Base-by-base conservation (phyloP, 768 basidiomycete species). In the Lentinula edodes region DNA sequence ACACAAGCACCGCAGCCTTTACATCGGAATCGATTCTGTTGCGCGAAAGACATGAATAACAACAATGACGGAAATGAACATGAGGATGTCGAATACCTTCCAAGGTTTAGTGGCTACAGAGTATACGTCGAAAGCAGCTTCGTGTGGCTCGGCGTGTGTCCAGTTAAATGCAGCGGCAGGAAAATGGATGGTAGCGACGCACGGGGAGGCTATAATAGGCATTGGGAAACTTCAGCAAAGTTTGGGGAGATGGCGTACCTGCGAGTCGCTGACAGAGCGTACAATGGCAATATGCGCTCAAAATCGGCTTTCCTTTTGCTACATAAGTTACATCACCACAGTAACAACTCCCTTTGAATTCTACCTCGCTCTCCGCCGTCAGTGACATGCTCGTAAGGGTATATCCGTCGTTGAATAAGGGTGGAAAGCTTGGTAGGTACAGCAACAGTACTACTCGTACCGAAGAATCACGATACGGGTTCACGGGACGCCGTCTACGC, bases 271-370 rank as follows among this genome's bases (percentile, higher is more conserved):
- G 88, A 66, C 89, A 90, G n/a, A 80, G 69, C 3, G 84, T 84
- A 67, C 89, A 90, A 66, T 90, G 89, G 64, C 86, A 89, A 66
- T 83, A 89, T 5, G 83, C 86, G 63, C 81, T 82, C 38, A 83
- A 72, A 3, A 82, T 64, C 0, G 87, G 85, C 38, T 68, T 70
- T 1, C 82, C 82, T 10, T 69, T 70, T 2, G 85, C 75, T 52
- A 74, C 62, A 63, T 83, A 89, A 0, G 80, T 70, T 4, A 82
- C 72, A 3, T 73, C 64, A n/a, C 81, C 76, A 62, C 88, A 89
- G 66, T 82, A 86, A 70, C 88, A 90, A 41, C 77, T 71, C 48
- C 87, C 88, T 62, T 71, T 72, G 36, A 50, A 52, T 66, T 18
- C 70, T 64, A 32, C 41, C 50, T 57, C 56, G 46, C n/a, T 43